Conservation (phyloP, 1,139 yeast species). For the Saccharomyces hybrid region DNA sequence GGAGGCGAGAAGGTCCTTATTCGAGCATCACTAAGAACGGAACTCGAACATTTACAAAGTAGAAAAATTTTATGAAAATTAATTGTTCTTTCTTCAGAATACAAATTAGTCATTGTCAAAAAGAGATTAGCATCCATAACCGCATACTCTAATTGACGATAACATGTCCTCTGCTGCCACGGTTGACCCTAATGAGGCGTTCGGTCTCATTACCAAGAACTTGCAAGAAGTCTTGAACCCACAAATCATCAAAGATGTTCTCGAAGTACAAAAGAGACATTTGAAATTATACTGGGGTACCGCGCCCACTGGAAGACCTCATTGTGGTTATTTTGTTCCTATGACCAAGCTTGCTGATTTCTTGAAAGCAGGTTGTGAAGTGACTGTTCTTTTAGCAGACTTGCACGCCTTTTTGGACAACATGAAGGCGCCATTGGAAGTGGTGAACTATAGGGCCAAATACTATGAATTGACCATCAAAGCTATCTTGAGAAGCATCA, state of each 20-base stretch:
- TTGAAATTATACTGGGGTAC: slow-evolving; percentile 93
- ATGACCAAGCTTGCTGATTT: slow-evolving; percentile 96
- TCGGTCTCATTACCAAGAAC: slow-evolving; percentile 69
- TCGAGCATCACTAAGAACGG: not conserved
- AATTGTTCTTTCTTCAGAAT: not conserved
- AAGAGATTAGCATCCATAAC: not conserved
- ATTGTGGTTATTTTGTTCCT: slow-evolving; percentile 97
- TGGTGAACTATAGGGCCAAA: slow-evolving; percentile 78
- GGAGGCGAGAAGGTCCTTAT: not conserved
- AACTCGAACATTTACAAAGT: not conserved
- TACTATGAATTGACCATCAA: slow-evolving; percentile 81
- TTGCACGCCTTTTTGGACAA: slow-evolving; percentile 95
- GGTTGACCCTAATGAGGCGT: slow-evolving; percentile 54
- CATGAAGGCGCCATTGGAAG: slow-evolving; percentile 96
- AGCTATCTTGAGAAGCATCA: slow-evolving; percentile 74
- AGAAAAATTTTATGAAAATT: not conserved
- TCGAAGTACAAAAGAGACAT: slow-evolving; percentile 76
- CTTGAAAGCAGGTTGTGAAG: slow-evolving; percentile 92
- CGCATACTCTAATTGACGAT: not conserved
- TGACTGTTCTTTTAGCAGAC: slow-evolving; percentile 89
- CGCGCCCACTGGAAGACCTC: slow-evolving; percentile 95
- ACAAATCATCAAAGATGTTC: slow-evolving; percentile 76
- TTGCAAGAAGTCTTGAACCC: slow-evolving; percentile 88
- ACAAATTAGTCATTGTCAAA: not conserved
- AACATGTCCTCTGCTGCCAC: slow-evolving; percentile 5